Base-by-base conservation (phyloP, 2,329 filamentous ascomycete species). In the Harringtonia aguacate region DNA sequence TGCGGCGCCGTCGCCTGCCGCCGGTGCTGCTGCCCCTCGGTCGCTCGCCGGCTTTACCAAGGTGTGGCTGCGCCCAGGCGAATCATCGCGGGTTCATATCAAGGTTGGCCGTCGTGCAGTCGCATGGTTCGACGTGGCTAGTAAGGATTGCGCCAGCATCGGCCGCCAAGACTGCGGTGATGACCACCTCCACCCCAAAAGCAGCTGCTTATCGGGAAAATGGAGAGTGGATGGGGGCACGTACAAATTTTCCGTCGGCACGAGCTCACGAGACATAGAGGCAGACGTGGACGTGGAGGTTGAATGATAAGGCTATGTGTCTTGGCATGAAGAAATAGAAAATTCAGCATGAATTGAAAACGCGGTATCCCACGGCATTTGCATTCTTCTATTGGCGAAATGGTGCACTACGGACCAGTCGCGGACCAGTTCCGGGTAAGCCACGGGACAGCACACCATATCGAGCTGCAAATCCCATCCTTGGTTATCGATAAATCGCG, bases 151-250 rank as follows among this genome's bases (percentile, higher is more conserved):
- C 4, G 6, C 29, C 6, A 17, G 24, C 5, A 39, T 28, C 3
- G 46, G 43, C 17, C 48, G 50, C 1, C 41, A 24, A n/a, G n/a
- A n/a, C n/a, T n/a, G n/a, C n/a, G n/a, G n/a, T n/a, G n/a, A n/a
- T n/a, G n/a, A n/a, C n/a, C n/a, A n/a, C n/a, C n/a, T n/a, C n/a
- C n/a, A n/a, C n/a, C n/a, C n/a, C n/a, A 10, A 27, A 10, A 27
- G 10, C 24, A 7, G 7, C 24, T 6, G 24, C 24, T 27, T 27
- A 27, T 27, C 24, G 24, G 24, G 24, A 10, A 6, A 10, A 8
- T 52, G 50, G 50, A 43, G 50, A 14, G 39, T 50, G 12, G 50
- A 52, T 24, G 20, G 40, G 1, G 50, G 47, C n/a, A 37, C 8
- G 1, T 52, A 51, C 43, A 46, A 39, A 1, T 45, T 39, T 22